A percentile compares a stretch with the other conserved stretches of the same genome.
phyloP scores from a whole-genome alignment of 2,329 filamentous ascomycete genomes.

The Trichophyton rubrum region DNA sequence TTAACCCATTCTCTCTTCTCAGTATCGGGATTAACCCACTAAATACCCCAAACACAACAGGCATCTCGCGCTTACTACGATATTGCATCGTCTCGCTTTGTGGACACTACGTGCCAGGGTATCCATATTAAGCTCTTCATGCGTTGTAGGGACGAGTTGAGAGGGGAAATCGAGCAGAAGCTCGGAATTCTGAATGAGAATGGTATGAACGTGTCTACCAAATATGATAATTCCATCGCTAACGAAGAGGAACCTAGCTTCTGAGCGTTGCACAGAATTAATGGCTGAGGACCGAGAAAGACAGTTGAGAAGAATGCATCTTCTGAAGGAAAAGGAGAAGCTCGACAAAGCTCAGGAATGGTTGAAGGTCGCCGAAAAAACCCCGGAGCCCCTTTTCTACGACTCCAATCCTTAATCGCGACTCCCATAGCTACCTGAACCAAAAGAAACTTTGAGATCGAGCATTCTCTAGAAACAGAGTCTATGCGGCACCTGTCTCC shows the following conservation, averaged over 20 bases:
- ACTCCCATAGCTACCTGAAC: neutral
- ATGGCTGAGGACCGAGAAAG: conserved; percentile 29
- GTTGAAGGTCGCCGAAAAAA: conserved; percentile 4
- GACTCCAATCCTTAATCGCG: neutral
- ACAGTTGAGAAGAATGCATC: conserved; percentile 20
- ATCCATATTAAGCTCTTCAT: conserved; percentile 26
- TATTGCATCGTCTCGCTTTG: conserved; percentile 27
- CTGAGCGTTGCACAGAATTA: conserved; percentile 24
- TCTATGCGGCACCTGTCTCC: no score
- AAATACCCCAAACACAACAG: conserved; percentile 13
- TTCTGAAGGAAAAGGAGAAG: conserved; percentile 24
- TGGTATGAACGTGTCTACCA: conserved; percentile 18
- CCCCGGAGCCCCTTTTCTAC: conserved; percentile 1
- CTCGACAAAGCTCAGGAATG: conserved; percentile 24
- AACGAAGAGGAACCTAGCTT: conserved; percentile 15
- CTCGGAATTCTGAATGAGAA: conserved; percentile 22
- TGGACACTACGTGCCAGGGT: conserved; percentile 29
- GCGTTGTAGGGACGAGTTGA: conserved; percentile 24
- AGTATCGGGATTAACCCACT: neutral
- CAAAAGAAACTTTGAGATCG: neutral
- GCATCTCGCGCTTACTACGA: conserved; percentile 29
- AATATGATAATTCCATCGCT: neutral
- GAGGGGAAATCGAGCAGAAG: conserved; percentile 19
- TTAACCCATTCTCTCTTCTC: neutral
- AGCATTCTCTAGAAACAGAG: neutral